A percentile compares a stretch with the other conserved stretches of the same genome.
These are phyloP conservation scores for Fraxinus ornus DNA, from an alignment of 305 asterid genomes.

Conservation along the genomic window DNA sequence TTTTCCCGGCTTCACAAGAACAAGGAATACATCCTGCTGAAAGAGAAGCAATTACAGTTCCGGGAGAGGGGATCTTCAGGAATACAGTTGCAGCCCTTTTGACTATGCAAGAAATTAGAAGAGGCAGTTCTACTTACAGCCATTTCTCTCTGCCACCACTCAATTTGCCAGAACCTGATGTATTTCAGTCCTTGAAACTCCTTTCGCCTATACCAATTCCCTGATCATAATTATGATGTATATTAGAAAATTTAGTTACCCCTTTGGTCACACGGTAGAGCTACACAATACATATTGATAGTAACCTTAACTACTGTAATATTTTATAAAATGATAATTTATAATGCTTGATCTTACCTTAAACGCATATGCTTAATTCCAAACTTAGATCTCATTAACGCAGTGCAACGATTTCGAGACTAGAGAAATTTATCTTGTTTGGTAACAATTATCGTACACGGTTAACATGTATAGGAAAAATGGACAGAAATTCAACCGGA, in stretches of 20 bases:
- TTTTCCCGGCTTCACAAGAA: constrained; percentile 49
- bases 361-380: no score
- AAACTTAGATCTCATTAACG: no score
- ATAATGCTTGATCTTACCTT: background rate
- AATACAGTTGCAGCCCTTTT: constrained; percentile 87
- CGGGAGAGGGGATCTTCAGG: constrained; percentile 75
- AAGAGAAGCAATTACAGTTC: constrained; percentile 27
- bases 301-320: background rate
- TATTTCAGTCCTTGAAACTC: constrained; percentile 37
- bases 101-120: constrained; percentile 84
- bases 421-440: no score
- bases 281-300: background rate
- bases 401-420: no score
- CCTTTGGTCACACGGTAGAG: background rate
- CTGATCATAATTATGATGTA: background rate
- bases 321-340: background rate
- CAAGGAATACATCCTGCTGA: background rate
- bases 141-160: constrained; percentile 92
- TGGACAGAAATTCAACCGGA: no score
- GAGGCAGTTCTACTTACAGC: constrained; percentile 84
- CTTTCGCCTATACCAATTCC: constrained; percentile 69
- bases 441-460: no score
- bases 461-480: no score
- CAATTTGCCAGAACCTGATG: constrained; percentile 62
- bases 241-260: background rate